Percentiles rank a stretch among this genome's conserved stretches.
phyloP scores from a whole-genome alignment of 2,329 filamentous ascomycete species.

The Plectosphaerella plurivora region DNA sequence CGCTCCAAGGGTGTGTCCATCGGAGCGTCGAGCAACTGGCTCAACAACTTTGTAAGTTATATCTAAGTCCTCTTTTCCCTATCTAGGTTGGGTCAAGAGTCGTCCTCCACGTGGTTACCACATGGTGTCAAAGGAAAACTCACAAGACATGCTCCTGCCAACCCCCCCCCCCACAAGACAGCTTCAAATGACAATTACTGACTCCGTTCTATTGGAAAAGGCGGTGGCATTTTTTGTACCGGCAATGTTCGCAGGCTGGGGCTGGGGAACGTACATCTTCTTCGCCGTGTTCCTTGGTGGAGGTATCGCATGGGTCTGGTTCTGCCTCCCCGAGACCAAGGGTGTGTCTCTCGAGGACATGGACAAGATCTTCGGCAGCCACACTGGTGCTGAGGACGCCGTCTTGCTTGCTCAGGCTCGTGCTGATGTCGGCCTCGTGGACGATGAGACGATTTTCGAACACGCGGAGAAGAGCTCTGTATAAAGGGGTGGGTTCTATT shows the following conservation, averaged over 20 bases:
- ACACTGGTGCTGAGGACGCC: conserved; percentile 23
- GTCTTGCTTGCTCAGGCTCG: conserved; percentile 16
- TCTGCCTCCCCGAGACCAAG: conserved; percentile 51
- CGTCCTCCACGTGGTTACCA: too few relatives aligned
- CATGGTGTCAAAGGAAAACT: too few relatives aligned
- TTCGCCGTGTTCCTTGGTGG: conserved; percentile 45
- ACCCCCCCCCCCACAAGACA: too few relatives aligned
- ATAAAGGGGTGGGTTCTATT: too few relatives aligned
- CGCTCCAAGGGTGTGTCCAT: conserved; percentile 35
- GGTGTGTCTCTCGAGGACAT: conserved; percentile 50
- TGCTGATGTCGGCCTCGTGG: conserved; percentile 13
- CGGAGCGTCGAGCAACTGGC: conserved; percentile 37
- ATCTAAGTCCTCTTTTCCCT: background rate
- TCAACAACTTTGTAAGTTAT: conserved; percentile 7
- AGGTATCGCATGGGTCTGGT: conserved; percentile 43
- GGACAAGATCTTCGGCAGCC: conserved; percentile 44
- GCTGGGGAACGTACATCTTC: conserved; percentile 54
- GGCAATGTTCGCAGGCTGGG: conserved; percentile 31
- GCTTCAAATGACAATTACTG: too few relatives aligned
- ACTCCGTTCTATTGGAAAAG: conserved; percentile 14
- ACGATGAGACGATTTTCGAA: too few relatives aligned
- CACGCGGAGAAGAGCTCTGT: too few relatives aligned
- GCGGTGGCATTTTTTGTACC: conserved; percentile 40
- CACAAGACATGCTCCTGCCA: too few relatives aligned
- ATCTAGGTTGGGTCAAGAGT: too few relatives aligned